Evolutionary conservation across 1,139 yeast species (phyloP), one percentile per base, ranked within the genome.

Genomic region (Saccharomyces hybrid): DNA sequence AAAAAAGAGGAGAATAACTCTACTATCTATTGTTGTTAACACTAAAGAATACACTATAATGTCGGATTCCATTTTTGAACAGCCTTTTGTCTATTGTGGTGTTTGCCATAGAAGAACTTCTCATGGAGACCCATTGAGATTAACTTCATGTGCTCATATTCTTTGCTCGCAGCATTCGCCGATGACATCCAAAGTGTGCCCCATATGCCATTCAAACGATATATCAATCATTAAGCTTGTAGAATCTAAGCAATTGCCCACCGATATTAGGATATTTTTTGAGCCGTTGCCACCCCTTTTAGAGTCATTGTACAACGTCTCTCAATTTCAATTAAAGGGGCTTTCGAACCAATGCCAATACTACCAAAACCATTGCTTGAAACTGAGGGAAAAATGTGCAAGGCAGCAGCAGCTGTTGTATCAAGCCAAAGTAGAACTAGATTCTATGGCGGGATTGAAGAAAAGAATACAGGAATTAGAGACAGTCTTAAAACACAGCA

Each of bases 71-170:
- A 46, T 57, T 7, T 62, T 62, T 47, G 52, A 58, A 28, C 66
- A 63, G 47, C 56, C 58, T 4, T 62, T 62, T 53, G 65, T 63
- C 2, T 60, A 61, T 42, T 63, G 66, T 50, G 55, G 55, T 19
- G 55, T 61, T 4, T 64, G 67, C 50, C 65, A 63, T 49, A 55
- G 57, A 48, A 51, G 59, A 24, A 57, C 62, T n/a, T 52, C 60
- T 24, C 29, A 31, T 9, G 60, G 57, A 9, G 61, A 60, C 31
- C 62, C 64, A 8, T 54, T 64, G 16, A 52, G 57, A 47, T 48
- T 64, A 42, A 64, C 65, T 5, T 63, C 66, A n/a, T 65, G 69
- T 57, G 67, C 69, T 7, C 68, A 65, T 55, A 59, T 58, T 1
- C 53, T 64, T 24, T 64, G 69, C 42, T 52, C 60, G 2, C 53